Evolutionary conservation across 2,329 filamentous ascomycete species (phyloP).

Genomic region (Fusarium mexicanum): DNA sequence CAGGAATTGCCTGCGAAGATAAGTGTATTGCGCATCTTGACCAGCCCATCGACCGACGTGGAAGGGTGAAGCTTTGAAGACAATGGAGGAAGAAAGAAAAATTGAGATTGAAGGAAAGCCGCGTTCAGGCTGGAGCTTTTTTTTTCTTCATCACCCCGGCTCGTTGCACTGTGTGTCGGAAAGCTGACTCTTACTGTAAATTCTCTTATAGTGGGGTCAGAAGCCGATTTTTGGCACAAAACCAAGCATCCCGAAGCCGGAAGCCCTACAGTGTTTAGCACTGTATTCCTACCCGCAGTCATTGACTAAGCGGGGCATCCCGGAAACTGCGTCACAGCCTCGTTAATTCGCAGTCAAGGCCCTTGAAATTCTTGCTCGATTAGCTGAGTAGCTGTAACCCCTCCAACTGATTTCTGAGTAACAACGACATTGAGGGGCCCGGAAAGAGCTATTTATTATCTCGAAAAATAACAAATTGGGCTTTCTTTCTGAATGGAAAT

Average conservation of each 20-base stretch:
- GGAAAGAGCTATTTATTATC: too few species aligned
- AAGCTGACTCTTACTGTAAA: background rate
- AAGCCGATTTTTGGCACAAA: background rate
- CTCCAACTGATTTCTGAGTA: background rate
- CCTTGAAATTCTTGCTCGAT: background rate
- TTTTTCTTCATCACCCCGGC: slow-evolving; percentile 38
- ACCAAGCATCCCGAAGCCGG: background rate
- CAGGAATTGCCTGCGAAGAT: slow-evolving; percentile 76
- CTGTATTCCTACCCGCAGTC: slow-evolving; percentile 25
- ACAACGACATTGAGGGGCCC: background rate
- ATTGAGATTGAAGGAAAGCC: slow-evolving; percentile 33
- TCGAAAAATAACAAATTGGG: too few species aligned
- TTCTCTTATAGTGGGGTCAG: slow-evolving; percentile 8
- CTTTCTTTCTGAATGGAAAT: background rate
- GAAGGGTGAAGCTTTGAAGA: slow-evolving; percentile 38
- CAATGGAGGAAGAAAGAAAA: slow-evolving; percentile 33
- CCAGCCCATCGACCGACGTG: slow-evolving; percentile 40
- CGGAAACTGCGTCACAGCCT: slow-evolving; percentile 28
- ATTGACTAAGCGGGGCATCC: slow-evolving; percentile 36
- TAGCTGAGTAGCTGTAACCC: background rate
- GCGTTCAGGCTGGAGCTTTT: slow-evolving; percentile 35
- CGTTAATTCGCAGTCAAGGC: background rate
- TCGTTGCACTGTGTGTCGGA: slow-evolving; percentile 18
- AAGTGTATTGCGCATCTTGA: slow-evolving; percentile 70
- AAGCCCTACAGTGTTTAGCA: slow-evolving; percentile 6